A percentile compares a stretch with the other conserved stretches of the same genome.
Conservation (phyloP, 176 grass and related monocot genomes). For the Carex myosuroides region DNA sequence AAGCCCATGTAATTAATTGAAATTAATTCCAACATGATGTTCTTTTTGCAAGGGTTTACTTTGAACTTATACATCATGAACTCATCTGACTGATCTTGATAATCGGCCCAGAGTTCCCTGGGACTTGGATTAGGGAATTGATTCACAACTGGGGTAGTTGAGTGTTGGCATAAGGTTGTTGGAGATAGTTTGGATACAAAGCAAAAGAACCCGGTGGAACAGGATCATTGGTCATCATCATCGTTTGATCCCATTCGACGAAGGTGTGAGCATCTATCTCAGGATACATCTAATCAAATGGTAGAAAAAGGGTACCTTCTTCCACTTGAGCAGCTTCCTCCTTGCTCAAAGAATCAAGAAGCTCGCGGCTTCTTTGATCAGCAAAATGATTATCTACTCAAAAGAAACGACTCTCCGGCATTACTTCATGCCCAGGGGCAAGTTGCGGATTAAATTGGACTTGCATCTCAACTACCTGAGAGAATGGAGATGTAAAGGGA, state of each 20-base stretch:
- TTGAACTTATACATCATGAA: slow-evolving; percentile 73
- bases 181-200: background rate
- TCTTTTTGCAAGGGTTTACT: slow-evolving; percentile 35
- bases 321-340: background rate
- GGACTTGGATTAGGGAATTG: background rate
- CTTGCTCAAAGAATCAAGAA: background rate
- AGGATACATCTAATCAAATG: background rate
- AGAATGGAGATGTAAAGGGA: background rate
- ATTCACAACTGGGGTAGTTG: background rate
- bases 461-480: background rate
- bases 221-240: background rate
- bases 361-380: background rate
- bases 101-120: background rate
- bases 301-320: background rate
- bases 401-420: background rate
- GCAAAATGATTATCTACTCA: background rate
- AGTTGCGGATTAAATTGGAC: background rate
- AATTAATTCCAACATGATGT: too few species aligned
- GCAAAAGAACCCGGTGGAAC: background rate
- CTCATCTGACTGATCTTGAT: slow-evolving; percentile 11
- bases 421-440: background rate
- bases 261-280: background rate
- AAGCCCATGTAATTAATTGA: too few species aligned
- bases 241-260: background rate
- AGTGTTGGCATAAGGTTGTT: background rate